Conservation (phyloP, 768 basidiomycete genomes). For the Tulasnella sp. region DNA sequence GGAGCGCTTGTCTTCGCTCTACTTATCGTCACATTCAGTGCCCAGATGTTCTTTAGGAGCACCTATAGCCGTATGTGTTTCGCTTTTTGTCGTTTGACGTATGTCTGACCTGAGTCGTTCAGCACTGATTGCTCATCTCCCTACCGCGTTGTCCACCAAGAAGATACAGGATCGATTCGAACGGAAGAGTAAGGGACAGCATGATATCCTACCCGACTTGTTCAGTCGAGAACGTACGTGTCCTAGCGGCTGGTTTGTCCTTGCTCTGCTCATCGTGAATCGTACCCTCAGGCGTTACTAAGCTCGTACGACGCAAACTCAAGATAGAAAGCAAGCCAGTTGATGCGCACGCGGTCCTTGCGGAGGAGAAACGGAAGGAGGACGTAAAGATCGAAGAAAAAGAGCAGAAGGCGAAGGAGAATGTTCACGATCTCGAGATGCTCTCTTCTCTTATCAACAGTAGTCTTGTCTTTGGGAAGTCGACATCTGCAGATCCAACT, state of each 20-base stretch:
- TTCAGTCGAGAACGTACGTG: conserved; percentile 23
- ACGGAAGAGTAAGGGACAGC: conserved; percentile 25
- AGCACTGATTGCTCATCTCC: conserved; percentile 44
- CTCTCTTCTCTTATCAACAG: conserved; percentile 18
- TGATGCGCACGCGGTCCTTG: conserved; percentile 3
- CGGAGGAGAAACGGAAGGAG: conserved; percentile 5
- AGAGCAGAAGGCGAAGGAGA: background rate
- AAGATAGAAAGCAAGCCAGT: conserved; percentile 1
- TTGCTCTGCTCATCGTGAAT: conserved; percentile 2
- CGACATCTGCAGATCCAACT: too few relatives aligned
- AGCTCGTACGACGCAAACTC: conserved; percentile 8
- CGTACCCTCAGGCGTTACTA: background rate
- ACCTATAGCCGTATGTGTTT: too few relatives aligned
- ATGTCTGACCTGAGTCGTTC: background rate
- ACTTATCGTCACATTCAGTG: background rate
- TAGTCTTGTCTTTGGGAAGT: background rate
- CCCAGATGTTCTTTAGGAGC: background rate
- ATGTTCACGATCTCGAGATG: conserved; percentile 19
- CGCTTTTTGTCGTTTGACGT: background rate
- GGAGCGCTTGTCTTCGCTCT: background rate
- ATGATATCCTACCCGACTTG: conserved; percentile 21
- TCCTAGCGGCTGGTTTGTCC: background rate
- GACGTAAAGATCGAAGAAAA: conserved; percentile 14
- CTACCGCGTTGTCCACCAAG: conserved; percentile 51
- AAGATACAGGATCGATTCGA: conserved; percentile 36